Percentiles rank a stretch among this genome's conserved stretches.
These are phyloP conservation scores for Fusarium incarnatum DNA, from an alignment of 2,329 filamentous ascomycete genomes.

Conservation along the genomic window DNA sequence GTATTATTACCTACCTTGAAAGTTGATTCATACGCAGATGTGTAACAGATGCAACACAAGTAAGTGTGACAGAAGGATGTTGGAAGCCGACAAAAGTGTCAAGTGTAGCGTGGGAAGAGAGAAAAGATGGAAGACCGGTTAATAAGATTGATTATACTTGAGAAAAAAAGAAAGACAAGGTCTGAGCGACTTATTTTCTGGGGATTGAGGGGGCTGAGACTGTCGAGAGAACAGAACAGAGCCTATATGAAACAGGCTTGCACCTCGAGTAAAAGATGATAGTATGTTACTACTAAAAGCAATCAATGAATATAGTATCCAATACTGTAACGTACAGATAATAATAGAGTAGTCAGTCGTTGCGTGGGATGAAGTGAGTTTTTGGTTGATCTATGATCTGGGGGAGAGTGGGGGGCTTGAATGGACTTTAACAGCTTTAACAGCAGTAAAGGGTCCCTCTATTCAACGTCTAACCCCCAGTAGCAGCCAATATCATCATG, in stretches of 20 bases:
- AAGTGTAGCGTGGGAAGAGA: not conserved
- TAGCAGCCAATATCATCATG: slow-evolving; percentile 1
- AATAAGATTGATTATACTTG: slow-evolving; percentile 19
- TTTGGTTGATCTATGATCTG: slow-evolving; percentile 9
- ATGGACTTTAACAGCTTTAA: slow-evolving; percentile 31
- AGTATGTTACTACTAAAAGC: not conserved
- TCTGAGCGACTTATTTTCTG: slow-evolving; percentile 12
- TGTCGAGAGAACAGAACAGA: slow-evolving; percentile 24
- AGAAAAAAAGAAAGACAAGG: slow-evolving; percentile 13
- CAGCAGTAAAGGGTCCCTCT: slow-evolving; percentile 6
- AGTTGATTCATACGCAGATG: slow-evolving; percentile 3
- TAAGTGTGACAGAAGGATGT: slow-evolving; percentile 31
- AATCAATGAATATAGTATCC: slow-evolving; percentile 21
- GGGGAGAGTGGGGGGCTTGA: slow-evolving; percentile 39
- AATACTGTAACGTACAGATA: slow-evolving; percentile 7
- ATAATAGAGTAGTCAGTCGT: slow-evolving; percentile 1
- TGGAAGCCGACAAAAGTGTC: slow-evolving; percentile 13
- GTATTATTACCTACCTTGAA: slow-evolving; percentile 12
- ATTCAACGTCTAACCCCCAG: not conserved
- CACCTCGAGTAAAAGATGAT: slow-evolving; percentile 10
- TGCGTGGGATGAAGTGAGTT: slow-evolving; percentile 39
- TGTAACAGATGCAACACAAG: slow-evolving; percentile 22
- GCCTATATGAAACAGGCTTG: slow-evolving; percentile 21
- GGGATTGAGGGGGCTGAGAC: not conserved
- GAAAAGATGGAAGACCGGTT: slow-evolving; percentile 4